Percentiles rank a stretch among this genome's conserved stretches.
Conservation (phyloP, 257 asterid genomes). For the Parsonsia alboflavescens region DNA sequence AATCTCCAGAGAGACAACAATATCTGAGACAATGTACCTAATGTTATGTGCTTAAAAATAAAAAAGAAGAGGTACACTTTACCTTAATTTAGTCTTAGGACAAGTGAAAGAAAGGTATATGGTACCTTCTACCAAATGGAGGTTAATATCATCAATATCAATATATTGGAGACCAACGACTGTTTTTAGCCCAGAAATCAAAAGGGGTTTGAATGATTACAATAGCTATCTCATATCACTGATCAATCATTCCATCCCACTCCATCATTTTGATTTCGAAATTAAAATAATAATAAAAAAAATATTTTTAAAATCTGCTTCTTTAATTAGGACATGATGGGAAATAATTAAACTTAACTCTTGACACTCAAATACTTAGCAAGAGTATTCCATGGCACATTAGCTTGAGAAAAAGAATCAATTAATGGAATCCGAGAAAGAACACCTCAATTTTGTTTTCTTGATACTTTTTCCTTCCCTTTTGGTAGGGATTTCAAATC, state of each 20-base stretch:
- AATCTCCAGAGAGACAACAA: slow-evolving; percentile 5
- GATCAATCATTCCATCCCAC: background rate
- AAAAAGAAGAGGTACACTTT: background rate
- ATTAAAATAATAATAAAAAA: no score
- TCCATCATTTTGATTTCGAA: background rate
- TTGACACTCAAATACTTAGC: no score
- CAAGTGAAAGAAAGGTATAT: background rate
- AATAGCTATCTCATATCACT: background rate
- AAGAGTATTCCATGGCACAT: no score
- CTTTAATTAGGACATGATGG: background rate
- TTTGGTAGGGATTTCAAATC: background rate
- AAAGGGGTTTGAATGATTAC: background rate
- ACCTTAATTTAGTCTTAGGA: background rate
- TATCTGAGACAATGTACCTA: slow-evolving; percentile 5
- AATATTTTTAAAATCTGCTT: background rate
- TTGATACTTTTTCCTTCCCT: background rate
- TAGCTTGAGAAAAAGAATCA: background rate
- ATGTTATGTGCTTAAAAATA: background rate
- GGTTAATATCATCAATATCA: background rate
- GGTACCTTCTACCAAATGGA: no score
- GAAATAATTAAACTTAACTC: no score
- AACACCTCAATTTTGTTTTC: no score
- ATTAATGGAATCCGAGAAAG: background rate
- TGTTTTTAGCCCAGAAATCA: no score
- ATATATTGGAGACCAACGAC: no score